Percentiles rank a stretch among this genome's conserved stretches.
Evolutionary conservation across 129 eudicot species (phyloP).

Genomic region (Flaveria ramosissima): DNA sequence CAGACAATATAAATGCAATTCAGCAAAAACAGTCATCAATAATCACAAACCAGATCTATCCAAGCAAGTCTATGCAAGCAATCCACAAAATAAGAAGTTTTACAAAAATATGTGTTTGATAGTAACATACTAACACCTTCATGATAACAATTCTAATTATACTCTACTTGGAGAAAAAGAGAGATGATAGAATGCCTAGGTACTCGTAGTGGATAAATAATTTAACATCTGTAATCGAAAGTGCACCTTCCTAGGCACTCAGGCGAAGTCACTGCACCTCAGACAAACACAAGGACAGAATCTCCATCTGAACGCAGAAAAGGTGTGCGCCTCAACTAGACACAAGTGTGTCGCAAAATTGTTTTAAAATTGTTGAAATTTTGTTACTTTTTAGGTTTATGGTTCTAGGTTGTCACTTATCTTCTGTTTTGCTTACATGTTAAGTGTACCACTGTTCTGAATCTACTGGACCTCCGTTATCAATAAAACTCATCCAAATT

Average conservation of each 20-base stretch:
- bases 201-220: neutral
- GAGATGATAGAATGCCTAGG: neutral
- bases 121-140: neutral
- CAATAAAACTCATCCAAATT: neutral
- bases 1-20: neutral
- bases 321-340: neutral
- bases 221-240: neutral
- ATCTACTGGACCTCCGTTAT: neutral
- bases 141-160: neutral
- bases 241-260: neutral
- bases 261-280: neutral
- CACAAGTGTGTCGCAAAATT: neutral
- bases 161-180: neutral
- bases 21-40: neutral
- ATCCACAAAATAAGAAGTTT: neutral
- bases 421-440: neutral
- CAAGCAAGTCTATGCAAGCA: neutral
- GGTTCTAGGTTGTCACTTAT: neutral
- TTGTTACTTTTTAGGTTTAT: neutral
- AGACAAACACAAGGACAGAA: neutral
- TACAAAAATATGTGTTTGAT: neutral
- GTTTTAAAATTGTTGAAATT: neutral
- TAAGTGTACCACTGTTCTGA: neutral
- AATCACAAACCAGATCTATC: neutral
- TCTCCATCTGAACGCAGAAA: neutral